phyloP scores from a whole-genome alignment of 257 asterid species.

The Coffea canephora region DNA sequence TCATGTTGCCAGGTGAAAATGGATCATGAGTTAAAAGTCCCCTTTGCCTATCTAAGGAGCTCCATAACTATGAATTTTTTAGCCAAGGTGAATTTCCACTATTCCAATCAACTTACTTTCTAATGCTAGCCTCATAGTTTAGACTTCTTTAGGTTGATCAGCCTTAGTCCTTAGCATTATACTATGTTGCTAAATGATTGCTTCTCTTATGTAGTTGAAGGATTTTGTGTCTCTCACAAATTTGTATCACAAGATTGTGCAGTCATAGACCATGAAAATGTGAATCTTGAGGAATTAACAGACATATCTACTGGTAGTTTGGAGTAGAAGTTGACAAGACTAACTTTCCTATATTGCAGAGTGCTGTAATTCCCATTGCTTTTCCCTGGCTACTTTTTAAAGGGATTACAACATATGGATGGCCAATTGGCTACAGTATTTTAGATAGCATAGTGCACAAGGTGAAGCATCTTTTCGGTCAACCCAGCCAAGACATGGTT shows the following conservation, averaged over 20 bases:
- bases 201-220: too few relatives aligned
- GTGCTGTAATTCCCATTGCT: conserved; percentile 49
- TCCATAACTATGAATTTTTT: neutral
- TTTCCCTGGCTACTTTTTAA: conserved; percentile 40
- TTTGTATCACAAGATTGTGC: neutral
- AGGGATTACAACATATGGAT: conserved; percentile 41
- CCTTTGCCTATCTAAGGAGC: neutral
- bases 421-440: conserved; percentile 26
- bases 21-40: too few relatives aligned
- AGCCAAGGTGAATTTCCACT: neutral
- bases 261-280: neutral
- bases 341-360: conserved; percentile 23
- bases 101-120: too few relatives aligned
- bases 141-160: neutral
- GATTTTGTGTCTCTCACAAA: too few relatives aligned
- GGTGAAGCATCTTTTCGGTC: conserved; percentile 24
- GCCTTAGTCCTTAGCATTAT: neutral
- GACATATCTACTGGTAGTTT: neutral
- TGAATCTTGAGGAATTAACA: too few relatives aligned
- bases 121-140: too few relatives aligned
- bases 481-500: conserved; percentile 32
- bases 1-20: too few relatives aligned
- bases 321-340: neutral
- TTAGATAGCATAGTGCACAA: conserved; percentile 24
- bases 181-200: too few relatives aligned